Percentiles rank a stretch among this genome's conserved stretches.
These are phyloP conservation scores for Domatiomyces catenatus DNA, from an alignment of 2,329 filamentous ascomycete species.

Conservation along the genomic window DNA sequence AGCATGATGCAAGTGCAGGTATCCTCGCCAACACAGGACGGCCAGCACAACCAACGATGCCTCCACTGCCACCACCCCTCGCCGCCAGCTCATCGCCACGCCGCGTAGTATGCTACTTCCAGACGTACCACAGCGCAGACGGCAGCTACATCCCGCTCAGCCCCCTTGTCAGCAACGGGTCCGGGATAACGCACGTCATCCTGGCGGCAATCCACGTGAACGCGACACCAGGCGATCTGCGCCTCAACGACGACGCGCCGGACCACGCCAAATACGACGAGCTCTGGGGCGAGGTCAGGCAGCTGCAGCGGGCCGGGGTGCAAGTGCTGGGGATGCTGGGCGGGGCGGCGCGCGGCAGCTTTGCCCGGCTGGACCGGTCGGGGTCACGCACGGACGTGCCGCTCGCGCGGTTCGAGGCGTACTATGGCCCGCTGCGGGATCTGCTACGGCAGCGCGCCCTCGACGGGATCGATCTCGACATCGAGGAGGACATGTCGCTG, in stretches of 20 bases:
- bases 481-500: slow-evolving; percentile 62
- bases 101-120: slow-evolving; percentile 41
- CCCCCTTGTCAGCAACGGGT: slow-evolving; percentile 40
- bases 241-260: slow-evolving; percentile 65
- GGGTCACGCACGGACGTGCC: slow-evolving; percentile 27
- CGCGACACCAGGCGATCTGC: slow-evolving; percentile 47
- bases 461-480: slow-evolving; percentile 61
- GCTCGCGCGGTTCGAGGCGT: slow-evolving; percentile 50
- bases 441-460: slow-evolving; percentile 47
- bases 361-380: slow-evolving; percentile 39
- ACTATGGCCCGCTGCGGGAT: slow-evolving; percentile 54
- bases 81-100: slow-evolving; percentile 11
- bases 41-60: slow-evolving; percentile 19
- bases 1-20: background rate
- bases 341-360: slow-evolving; percentile 66
- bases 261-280: slow-evolving; percentile 50
- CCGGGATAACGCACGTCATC: slow-evolving; percentile 64
- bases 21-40: background rate
- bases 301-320: slow-evolving; percentile 57
- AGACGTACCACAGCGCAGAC: slow-evolving; percentile 44
- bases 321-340: slow-evolving; percentile 78
- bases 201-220: slow-evolving; percentile 78
- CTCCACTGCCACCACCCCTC: slow-evolving; percentile 18
- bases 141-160: slow-evolving; percentile 42
- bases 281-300: slow-evolving; percentile 63